phyloP scores from a whole-genome alignment of 2,329 filamentous ascomycete genomes.

The Diaporthe capsici region DNA sequence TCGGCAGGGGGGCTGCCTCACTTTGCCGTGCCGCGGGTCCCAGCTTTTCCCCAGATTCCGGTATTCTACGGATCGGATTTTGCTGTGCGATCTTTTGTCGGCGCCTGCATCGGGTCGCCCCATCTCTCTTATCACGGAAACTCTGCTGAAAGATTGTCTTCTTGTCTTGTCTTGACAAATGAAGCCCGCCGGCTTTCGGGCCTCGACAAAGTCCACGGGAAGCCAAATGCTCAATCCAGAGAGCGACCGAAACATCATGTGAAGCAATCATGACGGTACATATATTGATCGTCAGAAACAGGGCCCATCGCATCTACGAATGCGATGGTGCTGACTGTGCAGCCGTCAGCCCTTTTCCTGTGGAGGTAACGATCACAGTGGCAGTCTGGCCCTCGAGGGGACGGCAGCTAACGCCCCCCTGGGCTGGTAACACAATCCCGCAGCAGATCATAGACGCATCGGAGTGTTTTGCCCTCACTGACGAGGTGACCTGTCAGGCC shows the following conservation, averaged over 20 bases:
- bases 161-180: neutral
- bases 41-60: conserved; percentile 30
- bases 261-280: conserved; percentile 10
- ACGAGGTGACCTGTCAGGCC: neutral
- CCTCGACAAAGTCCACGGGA: conserved; percentile 13
- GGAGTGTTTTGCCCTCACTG: neutral
- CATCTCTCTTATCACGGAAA: neutral
- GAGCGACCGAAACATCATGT: conserved; percentile 26
- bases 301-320: neutral
- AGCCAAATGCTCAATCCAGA: neutral
- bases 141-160: neutral
- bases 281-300: conserved; percentile 20
- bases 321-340: conserved; percentile 21
- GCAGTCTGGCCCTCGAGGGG: neutral
- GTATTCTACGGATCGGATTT: conserved; percentile 23
- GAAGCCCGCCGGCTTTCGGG: conserved; percentile 17
- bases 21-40: conserved; percentile 14
- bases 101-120: conserved; percentile 11
- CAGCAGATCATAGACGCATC: conserved; percentile 18
- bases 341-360: conserved; percentile 17
- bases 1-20: conserved; percentile 27
- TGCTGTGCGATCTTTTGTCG: conserved; percentile 16
- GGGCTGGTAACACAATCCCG: conserved; percentile 11
- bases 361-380: conserved; percentile 13
- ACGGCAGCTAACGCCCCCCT: neutral